Evolutionary conservation across 805 yeast species (phyloP).

Genomic region (Candida cerambycidarum): DNA sequence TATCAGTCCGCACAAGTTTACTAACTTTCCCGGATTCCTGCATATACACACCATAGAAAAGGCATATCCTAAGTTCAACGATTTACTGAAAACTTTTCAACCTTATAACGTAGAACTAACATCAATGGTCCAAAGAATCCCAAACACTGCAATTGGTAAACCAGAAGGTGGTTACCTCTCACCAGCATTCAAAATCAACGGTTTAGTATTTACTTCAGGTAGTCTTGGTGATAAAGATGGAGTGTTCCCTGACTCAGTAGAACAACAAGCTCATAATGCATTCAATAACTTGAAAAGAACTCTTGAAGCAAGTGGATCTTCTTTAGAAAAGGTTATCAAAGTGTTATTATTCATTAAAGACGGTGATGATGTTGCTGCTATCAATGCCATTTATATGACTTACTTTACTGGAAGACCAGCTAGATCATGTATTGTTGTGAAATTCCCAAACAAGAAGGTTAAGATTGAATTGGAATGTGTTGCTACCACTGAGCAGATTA

Average conservation of each 20-base stretch:
- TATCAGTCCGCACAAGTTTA: not conserved
- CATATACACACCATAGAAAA: too few relatives aligned
- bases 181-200: slow-evolving; percentile 16
- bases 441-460: slow-evolving; percentile 44
- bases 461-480: slow-evolving; percentile 51
- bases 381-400: slow-evolving; percentile 45
- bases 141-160: slow-evolving; percentile 1
- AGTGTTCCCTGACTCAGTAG: slow-evolving; percentile 35
- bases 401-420: slow-evolving; percentile 48
- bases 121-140: not conserved
- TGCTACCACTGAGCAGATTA: slow-evolving; percentile 21
- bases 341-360: slow-evolving; percentile 47
- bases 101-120: too few relatives aligned
- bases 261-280: slow-evolving; percentile 43
- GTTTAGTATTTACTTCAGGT: slow-evolving; percentile 21
- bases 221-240: slow-evolving; percentile 25
- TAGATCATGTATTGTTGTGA: slow-evolving; percentile 49
- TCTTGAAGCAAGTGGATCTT: slow-evolving; percentile 43
- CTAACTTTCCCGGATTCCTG: not conserved
- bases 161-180: slow-evolving; percentile 5
- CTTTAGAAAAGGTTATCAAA: slow-evolving; percentile 43
- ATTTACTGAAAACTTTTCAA: too few relatives aligned
- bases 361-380: slow-evolving; percentile 34
- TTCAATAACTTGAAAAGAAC: slow-evolving; percentile 39
- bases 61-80: too few relatives aligned